These are phyloP conservation scores for Petrea volubilis DNA, from an alignment of 257 asterid species.

Conservation along the genomic window DNA sequence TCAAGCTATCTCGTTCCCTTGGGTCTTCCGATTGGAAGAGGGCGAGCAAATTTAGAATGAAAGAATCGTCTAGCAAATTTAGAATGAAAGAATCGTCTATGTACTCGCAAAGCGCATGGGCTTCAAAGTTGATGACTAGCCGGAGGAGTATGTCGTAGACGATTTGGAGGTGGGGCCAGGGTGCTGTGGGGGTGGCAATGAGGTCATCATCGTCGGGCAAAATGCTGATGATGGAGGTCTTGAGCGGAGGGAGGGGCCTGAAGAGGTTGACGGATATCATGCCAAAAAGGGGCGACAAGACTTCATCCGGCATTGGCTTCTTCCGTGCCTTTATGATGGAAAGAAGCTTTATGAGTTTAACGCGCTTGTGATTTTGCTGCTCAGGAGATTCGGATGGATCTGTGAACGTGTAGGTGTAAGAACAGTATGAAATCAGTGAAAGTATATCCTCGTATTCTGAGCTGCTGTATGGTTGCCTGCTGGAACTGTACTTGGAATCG, in stretches of 20 bases:
- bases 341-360: conserved; percentile 55
- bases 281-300: conserved; percentile 49
- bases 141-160: conserved; percentile 70
- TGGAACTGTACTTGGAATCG: conserved; percentile 41
- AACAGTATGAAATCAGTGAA: conserved; percentile 53
- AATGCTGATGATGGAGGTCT: conserved; percentile 28
- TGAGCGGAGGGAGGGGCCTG: conserved; percentile 64
- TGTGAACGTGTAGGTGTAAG: conserved; percentile 47
- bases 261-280: conserved; percentile 68
- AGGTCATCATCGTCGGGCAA: conserved; percentile 71
- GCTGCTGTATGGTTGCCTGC: conserved; percentile 28
- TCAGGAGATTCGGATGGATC: conserved; percentile 68
- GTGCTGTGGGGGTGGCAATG: conserved; percentile 39
- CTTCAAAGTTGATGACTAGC: conserved; percentile 35
- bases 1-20: conserved; percentile 69
- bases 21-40: conserved; percentile 77
- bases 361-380: conserved; percentile 59
- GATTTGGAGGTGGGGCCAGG: conserved; percentile 73
- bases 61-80: conserved; percentile 50
- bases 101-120: conserved; percentile 34
- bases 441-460: conserved; percentile 44
- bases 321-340: conserved; percentile 42
- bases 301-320: conserved; percentile 27
- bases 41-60: conserved; percentile 53
- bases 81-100: conserved; percentile 52